phyloP scores from a whole-genome alignment of 1,284 basidiomycete genomes.

The Phylloboletellus chloephorus region DNA sequence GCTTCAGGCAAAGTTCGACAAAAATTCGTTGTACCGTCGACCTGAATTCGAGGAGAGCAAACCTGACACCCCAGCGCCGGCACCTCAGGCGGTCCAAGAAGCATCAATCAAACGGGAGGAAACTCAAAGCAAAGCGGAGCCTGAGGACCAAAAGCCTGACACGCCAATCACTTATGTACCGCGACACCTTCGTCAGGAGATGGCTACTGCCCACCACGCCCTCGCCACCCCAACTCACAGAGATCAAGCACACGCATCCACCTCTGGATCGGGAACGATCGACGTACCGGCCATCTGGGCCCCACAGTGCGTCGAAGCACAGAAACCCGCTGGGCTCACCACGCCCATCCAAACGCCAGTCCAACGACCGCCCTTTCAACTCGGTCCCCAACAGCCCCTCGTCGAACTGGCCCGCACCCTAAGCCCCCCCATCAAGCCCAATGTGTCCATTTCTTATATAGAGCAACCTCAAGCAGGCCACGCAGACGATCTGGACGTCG shows the following conservation, averaged over 20 bases:
- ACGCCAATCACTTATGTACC: conserved; percentile 23
- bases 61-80: conserved; percentile 3
- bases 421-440: conserved; percentile 7
- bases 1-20: conserved; percentile 71
- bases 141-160: conserved; percentile 6
- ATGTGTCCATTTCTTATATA: conserved; percentile 11
- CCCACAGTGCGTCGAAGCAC: neutral
- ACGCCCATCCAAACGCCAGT: conserved; percentile 23
- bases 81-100: neutral
- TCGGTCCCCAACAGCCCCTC: conserved; percentile 3
- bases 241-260: neutral
- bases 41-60: conserved; percentile 62
- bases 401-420: conserved; percentile 16
- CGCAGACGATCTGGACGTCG: conserved; percentile 20
- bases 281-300: neutral
- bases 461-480: conserved; percentile 5
- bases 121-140: conserved; percentile 20
- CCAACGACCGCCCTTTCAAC: conserved; percentile 7
- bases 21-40: conserved; percentile 65
- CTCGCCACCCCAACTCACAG: neutral
- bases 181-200: conserved; percentile 23
- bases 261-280: conserved; percentile 2
- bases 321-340: conserved; percentile 12
- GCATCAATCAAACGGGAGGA: neutral
- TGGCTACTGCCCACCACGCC: conserved; percentile 13